These are phyloP conservation scores for Botryosphaeria dothidea DNA, from an alignment of 2,329 filamentous ascomycete genomes.

Conservation along the genomic window DNA sequence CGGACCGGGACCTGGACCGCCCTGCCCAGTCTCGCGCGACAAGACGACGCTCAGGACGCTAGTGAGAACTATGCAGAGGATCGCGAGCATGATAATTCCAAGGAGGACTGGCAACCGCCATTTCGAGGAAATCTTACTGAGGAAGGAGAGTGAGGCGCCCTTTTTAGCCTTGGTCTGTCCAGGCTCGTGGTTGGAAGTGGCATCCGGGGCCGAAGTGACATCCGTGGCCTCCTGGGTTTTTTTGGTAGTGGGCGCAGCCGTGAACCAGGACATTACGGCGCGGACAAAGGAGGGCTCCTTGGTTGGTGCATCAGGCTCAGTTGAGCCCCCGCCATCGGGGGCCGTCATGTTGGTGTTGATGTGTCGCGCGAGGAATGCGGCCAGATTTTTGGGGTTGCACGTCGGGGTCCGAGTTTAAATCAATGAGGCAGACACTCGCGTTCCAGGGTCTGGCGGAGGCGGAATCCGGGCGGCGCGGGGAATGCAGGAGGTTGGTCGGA, in stretches of 20 bases:
- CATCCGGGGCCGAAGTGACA: background rate
- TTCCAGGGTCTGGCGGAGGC: background rate
- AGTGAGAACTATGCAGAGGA: conserved; percentile 5
- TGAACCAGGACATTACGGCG: background rate
- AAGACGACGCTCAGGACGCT: conserved; percentile 15
- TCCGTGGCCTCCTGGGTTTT: background rate
- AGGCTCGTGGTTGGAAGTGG: background rate
- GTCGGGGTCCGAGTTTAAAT: background rate
- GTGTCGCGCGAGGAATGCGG: background rate
- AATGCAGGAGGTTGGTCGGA: background rate
- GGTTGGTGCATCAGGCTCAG: background rate
- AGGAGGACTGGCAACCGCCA: conserved; percentile 8
- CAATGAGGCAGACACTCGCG: background rate
- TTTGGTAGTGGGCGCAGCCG: background rate
- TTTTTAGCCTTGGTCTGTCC: background rate
- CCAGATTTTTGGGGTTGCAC: too few species aligned
- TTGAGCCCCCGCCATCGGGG: background rate
- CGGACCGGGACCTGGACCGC: background rate
- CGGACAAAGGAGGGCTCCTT: background rate
- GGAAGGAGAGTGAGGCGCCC: background rate
- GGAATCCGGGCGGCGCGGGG: background rate
- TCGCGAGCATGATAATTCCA: conserved; percentile 7
- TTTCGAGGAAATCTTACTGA: background rate
- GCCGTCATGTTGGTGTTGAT: background rate
- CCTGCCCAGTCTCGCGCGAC: background rate